These are phyloP conservation scores for Paraleonurus japonicus DNA, from an alignment of 257 asterid genomes.

Conservation along the genomic window DNA sequence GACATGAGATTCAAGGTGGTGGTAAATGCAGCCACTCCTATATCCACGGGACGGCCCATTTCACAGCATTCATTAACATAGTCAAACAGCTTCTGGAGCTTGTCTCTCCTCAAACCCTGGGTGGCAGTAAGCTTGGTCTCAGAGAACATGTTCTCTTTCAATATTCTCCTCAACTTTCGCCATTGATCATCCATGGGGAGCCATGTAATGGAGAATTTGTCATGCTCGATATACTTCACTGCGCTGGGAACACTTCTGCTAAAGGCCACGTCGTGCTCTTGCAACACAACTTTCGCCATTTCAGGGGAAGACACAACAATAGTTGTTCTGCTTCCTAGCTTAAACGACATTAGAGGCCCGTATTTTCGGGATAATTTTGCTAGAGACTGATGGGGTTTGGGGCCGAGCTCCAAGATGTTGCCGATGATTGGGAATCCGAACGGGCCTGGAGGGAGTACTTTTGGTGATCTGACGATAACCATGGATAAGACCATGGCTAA, in stretches of 20 bases:
- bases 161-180: conserved; percentile 37
- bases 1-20: conserved; percentile 51
- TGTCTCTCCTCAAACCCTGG: conserved; percentile 34
- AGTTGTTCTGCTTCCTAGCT: conserved; percentile 20
- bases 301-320: conserved; percentile 24
- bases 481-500: no score
- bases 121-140: conserved; percentile 30
- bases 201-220: conserved; percentile 32
- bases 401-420: conserved; percentile 23
- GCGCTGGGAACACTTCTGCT: conserved; percentile 14
- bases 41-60: no score
- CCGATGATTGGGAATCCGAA: conserved; percentile 16
- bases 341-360: conserved; percentile 25
- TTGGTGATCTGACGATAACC: no score
- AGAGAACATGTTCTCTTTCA: no score
- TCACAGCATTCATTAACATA: conserved; percentile 33
- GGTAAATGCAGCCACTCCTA: conserved; percentile 40
- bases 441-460: conserved; percentile 34
- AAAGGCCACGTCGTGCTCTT: not conserved
- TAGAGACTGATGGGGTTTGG: conserved; percentile 31
- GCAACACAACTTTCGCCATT: conserved; percentile 6
- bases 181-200: conserved; percentile 32
- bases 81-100: conserved; percentile 34
- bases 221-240: not conserved
- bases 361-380: conserved; percentile 8